phyloP scores from a whole-genome alignment of 306 rosid species.

The Coriaria nepalensis region DNA sequence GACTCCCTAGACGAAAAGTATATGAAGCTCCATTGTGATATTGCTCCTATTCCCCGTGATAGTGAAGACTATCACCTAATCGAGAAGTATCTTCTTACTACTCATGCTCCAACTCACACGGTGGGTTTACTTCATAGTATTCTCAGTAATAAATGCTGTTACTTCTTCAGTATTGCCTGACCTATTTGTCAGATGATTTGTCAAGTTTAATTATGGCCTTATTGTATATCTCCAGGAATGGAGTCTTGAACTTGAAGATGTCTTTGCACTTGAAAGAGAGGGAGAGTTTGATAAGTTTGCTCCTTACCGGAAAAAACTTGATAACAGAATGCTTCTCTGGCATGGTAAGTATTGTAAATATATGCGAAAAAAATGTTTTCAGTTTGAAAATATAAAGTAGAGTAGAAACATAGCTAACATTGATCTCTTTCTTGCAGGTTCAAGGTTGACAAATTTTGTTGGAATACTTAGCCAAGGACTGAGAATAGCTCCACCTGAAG shows the following conservation, averaged over 20 bases:
- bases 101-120: constrained; percentile 96
- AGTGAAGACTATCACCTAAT: constrained; percentile 71
- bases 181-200: constrained; percentile 4
- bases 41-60: constrained; percentile 66
- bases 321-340: constrained; percentile 95
- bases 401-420: constrained; percentile 6
- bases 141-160: background rate
- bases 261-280: constrained; percentile 79
- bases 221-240: constrained; percentile 51
- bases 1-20: constrained; percentile 89
- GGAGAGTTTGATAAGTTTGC: constrained; percentile 68
- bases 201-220: background rate
- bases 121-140: constrained; percentile 29
- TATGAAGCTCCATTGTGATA: constrained; percentile 65
- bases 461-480: constrained; percentile 96
- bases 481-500: constrained; percentile 98
- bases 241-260: constrained; percentile 94
- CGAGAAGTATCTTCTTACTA: constrained; percentile 67
- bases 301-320: constrained; percentile 45
- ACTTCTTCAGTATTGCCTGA: no score
- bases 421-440: constrained; percentile 35
- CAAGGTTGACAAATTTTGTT: constrained; percentile 82
- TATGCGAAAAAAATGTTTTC: background rate
- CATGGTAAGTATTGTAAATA: constrained; percentile 45
- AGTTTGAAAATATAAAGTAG: constrained; percentile 7